phyloP scores from a whole-genome alignment of 1,139 yeast species.

The Groenewaldozyma auringiensis region DNA sequence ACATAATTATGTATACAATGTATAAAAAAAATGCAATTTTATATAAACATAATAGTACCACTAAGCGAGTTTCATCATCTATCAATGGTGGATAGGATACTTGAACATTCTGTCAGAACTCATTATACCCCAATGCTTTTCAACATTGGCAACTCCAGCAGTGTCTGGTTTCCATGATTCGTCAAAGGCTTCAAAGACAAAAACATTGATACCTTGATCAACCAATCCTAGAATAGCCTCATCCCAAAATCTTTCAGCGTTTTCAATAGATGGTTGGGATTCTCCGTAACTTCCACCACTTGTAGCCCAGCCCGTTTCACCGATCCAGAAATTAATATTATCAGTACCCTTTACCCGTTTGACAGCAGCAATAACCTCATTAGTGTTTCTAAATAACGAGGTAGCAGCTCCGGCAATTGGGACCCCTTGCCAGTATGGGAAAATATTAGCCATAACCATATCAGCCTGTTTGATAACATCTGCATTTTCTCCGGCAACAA shows the following conservation, averaged over 20 bases:
- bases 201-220: constrained; percentile 75
- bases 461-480: constrained; percentile 76
- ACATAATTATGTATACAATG: too few relatives aligned
- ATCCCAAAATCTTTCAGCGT: constrained; percentile 77
- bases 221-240: constrained; percentile 86
- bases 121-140: constrained; percentile 90
- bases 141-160: constrained; percentile 74
- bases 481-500: constrained; percentile 66
- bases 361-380: constrained; percentile 87
- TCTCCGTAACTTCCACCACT: constrained; percentile 62
- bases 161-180: constrained; percentile 94
- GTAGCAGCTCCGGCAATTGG: constrained; percentile 69
- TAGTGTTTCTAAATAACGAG: constrained; percentile 90
- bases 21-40: not conserved
- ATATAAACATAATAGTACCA: not conserved
- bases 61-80: not conserved
- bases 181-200: constrained; percentile 89
- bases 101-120: constrained; percentile 40
- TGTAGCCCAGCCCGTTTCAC: constrained; percentile 99
- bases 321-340: constrained; percentile 85
- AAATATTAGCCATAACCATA: constrained; percentile 83
- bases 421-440: constrained; percentile 98
- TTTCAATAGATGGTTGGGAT: constrained; percentile 51
- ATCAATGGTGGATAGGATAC: constrained; percentile 20
- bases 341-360: constrained; percentile 80